Conservation (phyloP, 2,329 filamentous ascomycete species). For the Fusarium poae region DNA sequence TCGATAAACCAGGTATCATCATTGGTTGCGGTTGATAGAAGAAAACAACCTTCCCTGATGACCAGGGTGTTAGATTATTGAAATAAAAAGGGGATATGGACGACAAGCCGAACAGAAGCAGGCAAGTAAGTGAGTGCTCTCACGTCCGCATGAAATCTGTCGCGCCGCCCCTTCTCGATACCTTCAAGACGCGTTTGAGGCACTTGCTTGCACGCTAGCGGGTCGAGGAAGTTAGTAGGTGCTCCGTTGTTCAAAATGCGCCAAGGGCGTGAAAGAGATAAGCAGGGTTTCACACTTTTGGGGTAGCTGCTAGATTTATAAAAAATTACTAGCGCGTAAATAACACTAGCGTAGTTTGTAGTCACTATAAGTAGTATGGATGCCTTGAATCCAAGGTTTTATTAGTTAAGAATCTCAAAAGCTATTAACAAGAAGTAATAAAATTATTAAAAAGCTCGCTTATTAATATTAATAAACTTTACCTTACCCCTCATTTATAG, state of each 20-base stretch:
- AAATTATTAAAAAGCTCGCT: not conserved
- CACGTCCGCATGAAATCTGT: not conserved
- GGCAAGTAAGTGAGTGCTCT: conserved; percentile 1
- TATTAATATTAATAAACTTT: not conserved
- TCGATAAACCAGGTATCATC: conserved; percentile 1
- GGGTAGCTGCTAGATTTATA: conserved; percentile 18
- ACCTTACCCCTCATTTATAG: not conserved
- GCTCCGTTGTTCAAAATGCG: conserved; percentile 6
- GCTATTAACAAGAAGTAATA: not conserved
- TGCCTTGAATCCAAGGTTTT: not conserved
- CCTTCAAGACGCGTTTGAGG: conserved; percentile 30
- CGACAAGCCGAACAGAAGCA: not conserved
- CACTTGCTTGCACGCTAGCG: conserved; percentile 21
- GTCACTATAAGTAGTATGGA: not conserved
- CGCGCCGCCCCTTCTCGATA: conserved; percentile 7
- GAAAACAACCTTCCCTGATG: not conserved
- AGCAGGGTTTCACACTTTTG: conserved; percentile 2
- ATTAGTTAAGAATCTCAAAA: not conserved
- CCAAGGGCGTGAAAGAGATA: conserved; percentile 10
- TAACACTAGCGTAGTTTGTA: conserved; percentile 11
- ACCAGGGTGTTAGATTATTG: not conserved
- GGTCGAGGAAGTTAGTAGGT: not conserved
- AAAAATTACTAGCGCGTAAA: conserved; percentile 18
- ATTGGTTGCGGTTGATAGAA: not conserved
- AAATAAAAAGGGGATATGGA: not conserved